Base-by-base conservation (phyloP, 768 basidiomycete genomes). In the Trichaptum fuscoviolaceum region DNA sequence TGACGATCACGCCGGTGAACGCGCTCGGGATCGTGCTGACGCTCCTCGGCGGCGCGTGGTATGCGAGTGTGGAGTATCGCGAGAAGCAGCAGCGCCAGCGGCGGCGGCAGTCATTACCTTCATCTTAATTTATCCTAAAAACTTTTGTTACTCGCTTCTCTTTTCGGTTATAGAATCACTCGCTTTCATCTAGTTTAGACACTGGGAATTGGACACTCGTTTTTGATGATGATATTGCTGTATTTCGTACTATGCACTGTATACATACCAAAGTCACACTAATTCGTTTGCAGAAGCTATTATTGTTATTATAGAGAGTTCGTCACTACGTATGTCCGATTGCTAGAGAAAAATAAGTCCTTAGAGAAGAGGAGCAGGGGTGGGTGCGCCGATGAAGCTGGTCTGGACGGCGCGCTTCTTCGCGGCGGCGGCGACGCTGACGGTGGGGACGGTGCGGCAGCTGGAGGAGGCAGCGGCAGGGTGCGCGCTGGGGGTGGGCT, bases 11-110 rank as follows among this genome's bases (percentile, higher is more conserved):
- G 10, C 80, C 82, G 25, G 83, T 83, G 68, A 99, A 99, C 74
- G 88, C 84, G 8, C 69, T 92, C 58, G 97, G 97, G 1, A 96
- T 99, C 65, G 36, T 82, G 9, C 77, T 97, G 62, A 98, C 97
- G 7, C 83, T 99, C 7, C 68, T 85, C 1, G 97, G 97, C 36
- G 96, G 96, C 24, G 93, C 87, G 24, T 87, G 87, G 82, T 94
- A 92, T 71, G 89, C 89, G 0, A 76, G 78, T 27, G 84, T 92
- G 8, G 92, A 93, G 72, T 83, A 87, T 57, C 52, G 42, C 24
- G 69, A 75, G 63, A 73, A 73, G 69, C 59, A 61, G 59, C 59
- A 61, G 24, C 42, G 42, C 42, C 42, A 52, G 42, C 42, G 42
- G 42, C 42, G 42, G 42, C 42, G 42, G 42, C 42, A 52, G 42